These are phyloP conservation scores for Gaultheria prostrata DNA, from an alignment of 148 eudicot species.

Conservation along the genomic window DNA sequence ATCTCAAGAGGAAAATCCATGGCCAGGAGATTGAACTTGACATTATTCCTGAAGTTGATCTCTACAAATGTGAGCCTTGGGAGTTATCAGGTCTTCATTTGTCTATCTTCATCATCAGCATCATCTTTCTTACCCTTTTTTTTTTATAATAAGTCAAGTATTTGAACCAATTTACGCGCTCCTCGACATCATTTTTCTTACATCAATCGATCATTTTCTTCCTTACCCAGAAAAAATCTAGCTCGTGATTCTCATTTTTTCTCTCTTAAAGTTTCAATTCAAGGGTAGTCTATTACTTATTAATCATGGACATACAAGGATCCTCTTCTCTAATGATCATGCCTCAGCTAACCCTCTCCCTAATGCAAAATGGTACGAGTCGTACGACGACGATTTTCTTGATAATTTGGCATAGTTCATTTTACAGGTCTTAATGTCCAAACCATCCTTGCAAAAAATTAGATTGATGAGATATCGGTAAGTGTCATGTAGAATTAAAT, in stretches of 20 bases:
- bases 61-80: constrained; percentile 89
- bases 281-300: not conserved
- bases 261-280: not conserved
- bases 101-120: not conserved
- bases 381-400: not conserved
- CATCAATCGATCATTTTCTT: too few relatives aligned
- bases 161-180: too few relatives aligned
- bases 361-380: not conserved
- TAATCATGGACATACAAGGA: not conserved
- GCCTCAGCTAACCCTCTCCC: not conserved
- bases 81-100: constrained; percentile 57
- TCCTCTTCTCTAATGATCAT: not conserved
- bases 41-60: constrained; percentile 77
- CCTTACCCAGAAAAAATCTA: too few relatives aligned
- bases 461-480: too few relatives aligned
- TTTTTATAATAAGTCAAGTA: not conserved
- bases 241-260: too few relatives aligned
- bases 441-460: too few relatives aligned
- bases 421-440: too few relatives aligned
- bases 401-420: too few relatives aligned
- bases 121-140: not conserved
- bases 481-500: too few relatives aligned
- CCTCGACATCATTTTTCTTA: too few relatives aligned
- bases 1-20: constrained; percentile 68
- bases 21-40: constrained; percentile 73